Percentiles rank a stretch among this genome's conserved stretches.
Conservation (phyloP, 441 rosid species). For the Mallotus japonicus region DNA sequence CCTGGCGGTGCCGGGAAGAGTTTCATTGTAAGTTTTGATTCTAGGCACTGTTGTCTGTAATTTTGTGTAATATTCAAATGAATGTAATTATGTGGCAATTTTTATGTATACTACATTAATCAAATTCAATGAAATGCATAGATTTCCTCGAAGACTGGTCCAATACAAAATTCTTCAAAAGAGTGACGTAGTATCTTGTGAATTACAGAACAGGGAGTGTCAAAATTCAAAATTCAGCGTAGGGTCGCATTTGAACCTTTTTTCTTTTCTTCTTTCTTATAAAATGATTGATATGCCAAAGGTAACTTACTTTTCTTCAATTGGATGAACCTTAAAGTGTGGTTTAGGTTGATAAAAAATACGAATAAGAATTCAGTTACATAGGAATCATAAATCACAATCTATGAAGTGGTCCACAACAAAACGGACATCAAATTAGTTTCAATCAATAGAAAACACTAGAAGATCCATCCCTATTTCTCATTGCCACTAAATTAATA, state of each 20-base stretch:
- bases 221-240: not conserved
- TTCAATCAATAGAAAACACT: not conserved
- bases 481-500: not conserved
- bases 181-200: not conserved
- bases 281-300: not conserved
- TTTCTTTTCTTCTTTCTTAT: not conserved
- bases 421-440: not conserved
- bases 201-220: not conserved
- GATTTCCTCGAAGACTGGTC: not conserved
- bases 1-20: not conserved
- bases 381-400: too few species aligned
- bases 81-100: conserved; percentile 23
- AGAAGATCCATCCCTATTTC: not conserved
- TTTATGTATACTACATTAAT: conserved; percentile 26
- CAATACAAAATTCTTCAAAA: not conserved
- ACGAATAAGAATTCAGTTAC: too few species aligned
- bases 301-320: too few species aligned
- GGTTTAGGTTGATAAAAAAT: not conserved
- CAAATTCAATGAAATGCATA: conserved; percentile 28
- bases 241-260: not conserved
- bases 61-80: conserved; percentile 17
- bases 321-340: not conserved
- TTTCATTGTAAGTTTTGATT: conserved; percentile 19
- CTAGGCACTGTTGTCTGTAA: conserved; percentile 3
- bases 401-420: not conserved